Evolutionary conservation across 805 yeast genomes (phyloP).

Genomic region (Saccharomycopsis capsularis): DNA sequence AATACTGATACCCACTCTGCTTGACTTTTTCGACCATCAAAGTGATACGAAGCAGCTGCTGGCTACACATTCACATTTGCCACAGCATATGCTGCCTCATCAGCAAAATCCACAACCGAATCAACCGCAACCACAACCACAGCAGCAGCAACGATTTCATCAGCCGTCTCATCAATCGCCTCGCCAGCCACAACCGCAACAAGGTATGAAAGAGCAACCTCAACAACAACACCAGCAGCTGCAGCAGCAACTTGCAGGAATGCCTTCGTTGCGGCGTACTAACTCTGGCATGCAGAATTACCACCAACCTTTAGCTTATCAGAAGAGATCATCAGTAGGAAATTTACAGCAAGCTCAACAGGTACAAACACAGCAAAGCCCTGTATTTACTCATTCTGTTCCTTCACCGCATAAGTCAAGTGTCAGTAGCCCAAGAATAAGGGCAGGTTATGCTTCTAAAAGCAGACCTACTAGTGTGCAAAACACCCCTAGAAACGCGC

Average conservation of each 20-base stretch:
- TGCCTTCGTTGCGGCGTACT: too few species aligned
- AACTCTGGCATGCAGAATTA: too few species aligned
- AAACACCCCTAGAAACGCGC: constrained; percentile 4
- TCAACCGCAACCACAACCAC: constrained; percentile 3
- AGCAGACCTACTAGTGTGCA: constrained; percentile 2
- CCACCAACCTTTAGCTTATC: too few species aligned
- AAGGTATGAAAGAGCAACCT: not conserved
- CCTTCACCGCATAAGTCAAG: not conserved
- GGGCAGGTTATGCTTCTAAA: not conserved
- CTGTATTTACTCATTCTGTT: not conserved
- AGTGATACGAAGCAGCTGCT: too few species aligned
- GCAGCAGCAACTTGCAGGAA: not conserved
- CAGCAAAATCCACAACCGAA: not conserved
- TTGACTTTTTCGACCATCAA: too few species aligned
- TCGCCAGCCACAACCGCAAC: not conserved
- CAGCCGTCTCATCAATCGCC: not conserved
- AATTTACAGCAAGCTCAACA: constrained; percentile 5
- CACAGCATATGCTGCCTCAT: not conserved
- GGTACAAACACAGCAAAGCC: not conserved
- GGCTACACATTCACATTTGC: not conserved
- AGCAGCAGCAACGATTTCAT: not conserved
- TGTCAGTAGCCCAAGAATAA: not conserved
- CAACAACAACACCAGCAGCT: constrained; percentile 4
- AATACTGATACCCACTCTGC: too few species aligned
- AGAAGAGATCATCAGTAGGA: too few species aligned